Percentiles rank a stretch among this genome's conserved stretches.
Conservation (phyloP, 1,284 basidiomycete genomes). For the Ustilago lituana region DNA sequence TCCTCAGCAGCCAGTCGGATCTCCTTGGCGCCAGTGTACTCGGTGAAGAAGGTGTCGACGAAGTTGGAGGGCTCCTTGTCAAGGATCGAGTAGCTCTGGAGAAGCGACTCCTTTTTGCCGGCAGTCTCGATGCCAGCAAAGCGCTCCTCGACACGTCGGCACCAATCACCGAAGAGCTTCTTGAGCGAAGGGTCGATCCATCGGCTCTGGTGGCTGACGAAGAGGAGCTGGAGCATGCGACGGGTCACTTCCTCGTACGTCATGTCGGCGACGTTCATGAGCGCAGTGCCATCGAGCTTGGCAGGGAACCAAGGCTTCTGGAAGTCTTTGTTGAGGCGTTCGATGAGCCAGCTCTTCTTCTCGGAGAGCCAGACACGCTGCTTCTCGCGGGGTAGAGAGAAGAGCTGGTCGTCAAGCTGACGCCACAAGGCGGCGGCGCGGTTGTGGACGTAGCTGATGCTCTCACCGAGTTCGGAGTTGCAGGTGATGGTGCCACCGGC, state of each 20-base stretch:
- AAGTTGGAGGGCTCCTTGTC: slow-evolving; percentile 80
- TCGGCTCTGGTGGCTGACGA: slow-evolving; percentile 85
- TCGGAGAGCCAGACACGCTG: slow-evolving; percentile 85
- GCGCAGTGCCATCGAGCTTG: slow-evolving; percentile 72
- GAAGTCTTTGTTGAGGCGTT: slow-evolving; percentile 92
- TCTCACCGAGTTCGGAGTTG: slow-evolving; percentile 95
- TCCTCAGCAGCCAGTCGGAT: slow-evolving; percentile 95
- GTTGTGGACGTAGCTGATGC: slow-evolving; percentile 91
- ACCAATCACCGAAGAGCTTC: slow-evolving; percentile 95
- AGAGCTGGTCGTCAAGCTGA: slow-evolving; percentile 90
- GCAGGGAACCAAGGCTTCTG: slow-evolving; percentile 74
- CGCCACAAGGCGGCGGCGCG: slow-evolving; percentile 97
- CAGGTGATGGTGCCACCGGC: slow-evolving; percentile 96
- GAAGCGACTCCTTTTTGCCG: slow-evolving; percentile 56
- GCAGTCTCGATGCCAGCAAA: slow-evolving; percentile 68
- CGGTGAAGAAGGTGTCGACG: slow-evolving; percentile 82
- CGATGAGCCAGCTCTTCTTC: slow-evolving; percentile 88
- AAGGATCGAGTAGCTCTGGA: slow-evolving; percentile 83
- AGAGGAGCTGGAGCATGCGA: slow-evolving; percentile 92
- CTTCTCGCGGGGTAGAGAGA: slow-evolving; percentile 94
- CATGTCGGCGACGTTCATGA: slow-evolving; percentile 89
- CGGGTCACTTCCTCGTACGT: slow-evolving; percentile 96
- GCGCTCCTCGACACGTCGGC: slow-evolving; percentile 89
- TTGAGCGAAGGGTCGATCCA: slow-evolving; percentile 95
- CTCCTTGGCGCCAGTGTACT: slow-evolving; percentile 80